phyloP scores from a whole-genome alignment of 2,329 filamentous ascomycete genomes.

The Colletotrichum australisinense region DNA sequence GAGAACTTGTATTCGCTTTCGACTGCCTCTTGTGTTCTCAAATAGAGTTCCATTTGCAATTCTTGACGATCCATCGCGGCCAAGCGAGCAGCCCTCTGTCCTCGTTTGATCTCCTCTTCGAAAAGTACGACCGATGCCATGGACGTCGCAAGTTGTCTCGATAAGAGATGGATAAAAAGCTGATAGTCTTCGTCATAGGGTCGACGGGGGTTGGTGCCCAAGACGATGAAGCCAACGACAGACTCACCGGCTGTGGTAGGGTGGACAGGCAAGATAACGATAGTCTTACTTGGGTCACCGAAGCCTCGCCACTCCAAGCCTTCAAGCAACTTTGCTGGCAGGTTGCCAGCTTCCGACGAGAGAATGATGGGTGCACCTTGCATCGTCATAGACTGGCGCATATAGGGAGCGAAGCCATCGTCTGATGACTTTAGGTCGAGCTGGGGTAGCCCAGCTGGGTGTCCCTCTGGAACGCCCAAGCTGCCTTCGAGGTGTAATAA shows the following conservation, averaged over 20 bases:
- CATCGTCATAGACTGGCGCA: conserved; percentile 78
- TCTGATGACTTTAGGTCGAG: conserved; percentile 78
- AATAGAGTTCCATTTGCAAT: conserved; percentile 78
- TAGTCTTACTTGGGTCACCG: conserved; percentile 75
- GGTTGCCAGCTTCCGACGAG: conserved; percentile 72
- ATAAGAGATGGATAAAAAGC: conserved; percentile 78
- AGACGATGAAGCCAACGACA: conserved; percentile 81
- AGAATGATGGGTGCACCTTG: conserved; percentile 75
- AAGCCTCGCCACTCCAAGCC: conserved; percentile 78
- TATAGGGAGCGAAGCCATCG: conserved; percentile 81
- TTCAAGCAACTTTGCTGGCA: conserved; percentile 73
- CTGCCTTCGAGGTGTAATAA: conserved; percentile 78
- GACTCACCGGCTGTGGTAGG: conserved; percentile 78
- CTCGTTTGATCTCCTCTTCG: conserved; percentile 83
- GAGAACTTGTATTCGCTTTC: conserved; percentile 84
- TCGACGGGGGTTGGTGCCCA: conserved; percentile 81
- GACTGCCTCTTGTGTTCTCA: conserved; percentile 70
- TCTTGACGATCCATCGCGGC: conserved; percentile 83
- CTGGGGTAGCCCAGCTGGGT: conserved; percentile 67
- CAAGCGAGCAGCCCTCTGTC: conserved; percentile 78
- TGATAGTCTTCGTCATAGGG: conserved; percentile 86
- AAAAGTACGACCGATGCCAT: conserved; percentile 85
- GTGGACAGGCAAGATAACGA: conserved; percentile 83
- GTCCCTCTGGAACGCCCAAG: conserved; percentile 74
- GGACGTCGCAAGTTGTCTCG: conserved; percentile 81